Conservation (phyloP, 805 yeast species). For the Ogataea ganodermae region DNA sequence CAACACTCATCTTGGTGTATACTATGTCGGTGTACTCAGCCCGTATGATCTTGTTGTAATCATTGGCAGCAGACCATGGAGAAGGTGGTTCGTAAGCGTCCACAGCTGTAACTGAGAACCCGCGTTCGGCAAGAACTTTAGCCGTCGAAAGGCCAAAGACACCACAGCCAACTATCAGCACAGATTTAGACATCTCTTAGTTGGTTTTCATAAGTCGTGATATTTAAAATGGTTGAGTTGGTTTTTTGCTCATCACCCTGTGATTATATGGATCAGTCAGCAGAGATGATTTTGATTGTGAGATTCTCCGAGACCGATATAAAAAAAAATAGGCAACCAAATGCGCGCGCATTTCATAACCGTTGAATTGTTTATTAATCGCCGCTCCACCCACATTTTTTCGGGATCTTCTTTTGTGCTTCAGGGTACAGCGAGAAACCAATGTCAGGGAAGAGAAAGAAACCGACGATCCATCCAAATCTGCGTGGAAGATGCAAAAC, state of each 20-base stretch:
- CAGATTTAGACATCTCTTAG: background rate
- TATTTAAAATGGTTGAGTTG: no score
- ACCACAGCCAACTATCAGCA: conserved; percentile 35
- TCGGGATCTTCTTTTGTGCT: background rate
- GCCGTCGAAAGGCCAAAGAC: conserved; percentile 39
- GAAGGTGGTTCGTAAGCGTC: conserved; percentile 37
- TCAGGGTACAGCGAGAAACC: background rate
- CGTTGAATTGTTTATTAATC: background rate
- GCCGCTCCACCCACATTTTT: no score
- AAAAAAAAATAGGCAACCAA: background rate
- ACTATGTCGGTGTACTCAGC: conserved; percentile 33
- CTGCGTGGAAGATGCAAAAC: conserved; percentile 1
- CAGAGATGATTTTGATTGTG: background rate
- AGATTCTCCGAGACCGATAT: background rate
- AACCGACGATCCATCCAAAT: background rate
- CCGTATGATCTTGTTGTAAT: conserved; percentile 37
- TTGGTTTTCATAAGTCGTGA: no score
- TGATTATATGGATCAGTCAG: background rate
- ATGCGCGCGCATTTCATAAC: conserved; percentile 3
- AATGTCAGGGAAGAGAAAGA: background rate
- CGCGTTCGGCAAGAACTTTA: conserved; percentile 24
- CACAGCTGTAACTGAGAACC: conserved; percentile 22
- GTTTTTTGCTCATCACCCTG: no score
- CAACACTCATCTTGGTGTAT: conserved; percentile 33
- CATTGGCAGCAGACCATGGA: conserved; percentile 36